Evolutionary conservation across 2,329 filamentous ascomycete species (phyloP).

Genomic region (Ophiostoma novo-ulmi): DNA sequence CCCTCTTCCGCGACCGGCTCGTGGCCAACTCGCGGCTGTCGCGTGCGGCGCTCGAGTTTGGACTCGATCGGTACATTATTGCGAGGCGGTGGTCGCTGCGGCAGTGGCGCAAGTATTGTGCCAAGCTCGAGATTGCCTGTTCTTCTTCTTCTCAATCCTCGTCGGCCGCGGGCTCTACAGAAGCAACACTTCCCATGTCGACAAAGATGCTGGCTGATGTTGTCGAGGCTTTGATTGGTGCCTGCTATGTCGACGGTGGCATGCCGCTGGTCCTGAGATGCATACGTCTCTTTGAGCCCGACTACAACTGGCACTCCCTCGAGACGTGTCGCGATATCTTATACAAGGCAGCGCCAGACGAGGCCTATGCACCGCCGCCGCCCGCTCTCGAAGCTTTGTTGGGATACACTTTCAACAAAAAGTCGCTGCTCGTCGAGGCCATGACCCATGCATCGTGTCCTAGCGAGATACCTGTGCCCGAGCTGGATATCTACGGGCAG

Average conservation of each 20-base stretch:
- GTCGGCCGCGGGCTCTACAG: background rate
- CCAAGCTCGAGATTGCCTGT: background rate
- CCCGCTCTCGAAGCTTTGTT: constrained; percentile 58
- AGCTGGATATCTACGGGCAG: constrained; percentile 23
- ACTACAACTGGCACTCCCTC: constrained; percentile 51
- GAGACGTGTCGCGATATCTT: constrained; percentile 41
- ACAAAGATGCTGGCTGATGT: constrained; percentile 84
- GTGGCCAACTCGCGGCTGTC: constrained; percentile 73
- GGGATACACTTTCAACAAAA: constrained; percentile 66
- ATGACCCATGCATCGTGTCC: constrained; percentile 67
- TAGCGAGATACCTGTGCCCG: constrained; percentile 31
- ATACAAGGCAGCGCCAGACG: constrained; percentile 37
- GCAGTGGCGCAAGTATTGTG: constrained; percentile 67
- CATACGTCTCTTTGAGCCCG: constrained; percentile 60
- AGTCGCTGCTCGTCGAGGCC: constrained; percentile 67
- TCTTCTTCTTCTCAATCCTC: background rate
- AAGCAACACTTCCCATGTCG: constrained; percentile 45
- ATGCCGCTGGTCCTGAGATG: constrained; percentile 58
- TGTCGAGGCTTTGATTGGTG: constrained; percentile 78
- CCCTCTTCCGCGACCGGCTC: constrained; percentile 59
- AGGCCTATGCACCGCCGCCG: constrained; percentile 39
- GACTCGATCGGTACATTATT: constrained; percentile 69
- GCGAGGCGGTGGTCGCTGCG: constrained; percentile 59
- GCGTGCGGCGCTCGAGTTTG: constrained; percentile 55
- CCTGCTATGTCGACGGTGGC: constrained; percentile 64